Percentiles rank a stretch among this genome's conserved stretches.
Conservation (phyloP, 352 stramenopile genomes). For the Plasmopara muralis region DNA sequence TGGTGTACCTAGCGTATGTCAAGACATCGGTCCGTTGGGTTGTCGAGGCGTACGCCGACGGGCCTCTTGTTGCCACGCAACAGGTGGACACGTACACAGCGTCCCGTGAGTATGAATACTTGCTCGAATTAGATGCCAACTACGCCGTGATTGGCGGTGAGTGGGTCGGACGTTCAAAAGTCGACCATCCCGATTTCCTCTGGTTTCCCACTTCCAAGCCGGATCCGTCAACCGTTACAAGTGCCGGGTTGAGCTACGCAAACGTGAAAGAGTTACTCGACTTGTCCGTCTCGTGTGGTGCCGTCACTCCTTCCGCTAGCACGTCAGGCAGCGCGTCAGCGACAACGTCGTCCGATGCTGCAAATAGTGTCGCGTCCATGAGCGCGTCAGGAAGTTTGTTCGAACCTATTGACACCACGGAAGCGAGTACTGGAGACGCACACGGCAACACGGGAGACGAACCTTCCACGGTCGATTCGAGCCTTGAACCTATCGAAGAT, state of each 20-base stretch:
- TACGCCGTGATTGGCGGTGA: conserved; percentile 36
- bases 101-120: conserved; percentile 28
- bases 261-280: conserved; percentile 25
- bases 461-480: background rate
- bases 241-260: conserved; percentile 25
- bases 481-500: background rate
- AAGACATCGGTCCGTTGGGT: conserved; percentile 43
- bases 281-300: conserved; percentile 16
- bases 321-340: background rate
- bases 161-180: conserved; percentile 24
- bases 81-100: conserved; percentile 25
- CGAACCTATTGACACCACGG: background rate
- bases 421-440: no score
- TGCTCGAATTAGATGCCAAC: conserved; percentile 33
- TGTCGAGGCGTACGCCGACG: conserved; percentile 32
- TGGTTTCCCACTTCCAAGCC: conserved; percentile 32
- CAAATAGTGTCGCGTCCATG: background rate
- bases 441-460: background rate
- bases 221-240: conserved; percentile 18
- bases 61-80: conserved; percentile 25
- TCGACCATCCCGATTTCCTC: conserved; percentile 32
- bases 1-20: conserved; percentile 36
- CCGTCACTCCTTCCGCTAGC: conserved; percentile 4
- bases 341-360: no score
- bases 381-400: background rate